Evolutionary conservation across 768 basidiomycete genomes (phyloP), one percentile per base, ranked within the genome.

Genomic region (Russula abietina): DNA sequence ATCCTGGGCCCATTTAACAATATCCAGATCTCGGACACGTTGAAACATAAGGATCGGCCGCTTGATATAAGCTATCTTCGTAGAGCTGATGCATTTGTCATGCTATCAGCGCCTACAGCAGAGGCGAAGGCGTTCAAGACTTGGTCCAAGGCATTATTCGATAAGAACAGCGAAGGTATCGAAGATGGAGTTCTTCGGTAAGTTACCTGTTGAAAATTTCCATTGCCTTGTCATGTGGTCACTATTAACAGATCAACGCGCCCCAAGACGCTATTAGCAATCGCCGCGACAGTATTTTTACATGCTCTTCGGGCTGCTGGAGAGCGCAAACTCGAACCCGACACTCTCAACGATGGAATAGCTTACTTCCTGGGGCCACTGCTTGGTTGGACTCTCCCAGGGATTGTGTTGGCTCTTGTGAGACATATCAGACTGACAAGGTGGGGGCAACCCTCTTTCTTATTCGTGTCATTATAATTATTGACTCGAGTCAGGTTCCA

Each of bases 81-180:
- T 56, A 75, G 76, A 22, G 81, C 82, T 6, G 78, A 81, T 19
- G 69, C 75, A 41, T 72, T 80, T 11, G 75, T 80, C 54, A 70
- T 76, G 7, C 33, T 72, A 0, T 77, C 80, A 9, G 75, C 76
- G 24, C 71, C 83, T 11, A 72, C 77, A 19, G 67, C 65, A 33
- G 80, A 82, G 55, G 81, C 54, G 7, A 56, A 54, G 0, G 73
- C 73, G 4, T 70, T 73, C 65, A 70, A 73, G 38, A 75, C 78
- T 10, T 93, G 91, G 91, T 83, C 80, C 67, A 91, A 89, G 69
- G 86, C 88, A 0, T 75, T 93, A 30, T 92, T 92, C 71, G 89
- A 91, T 70, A 84, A 76, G 54, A 75, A 76, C 62, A 90, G 83
- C 65, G 91, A 92, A 71, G 91, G 91, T 1, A 91, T 93, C 30